These are phyloP conservation scores for Sinapis alba DNA, from an alignment of 441 rosid genomes.

Conservation along the genomic window DNA sequence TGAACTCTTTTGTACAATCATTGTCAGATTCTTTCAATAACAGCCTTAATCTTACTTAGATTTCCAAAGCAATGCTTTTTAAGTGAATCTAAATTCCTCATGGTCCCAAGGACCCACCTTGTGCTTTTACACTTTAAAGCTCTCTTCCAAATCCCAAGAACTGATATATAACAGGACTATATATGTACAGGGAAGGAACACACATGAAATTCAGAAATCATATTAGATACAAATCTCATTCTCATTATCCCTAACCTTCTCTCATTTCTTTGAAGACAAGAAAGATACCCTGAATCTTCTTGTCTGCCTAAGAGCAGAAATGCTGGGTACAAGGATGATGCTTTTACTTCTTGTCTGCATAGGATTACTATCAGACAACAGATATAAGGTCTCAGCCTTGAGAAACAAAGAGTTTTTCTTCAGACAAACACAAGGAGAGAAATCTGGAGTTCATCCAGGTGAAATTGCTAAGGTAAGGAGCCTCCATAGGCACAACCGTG, in stretches of 20 bases:
- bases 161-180: constrained; percentile 56
- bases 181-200: constrained; percentile 67
- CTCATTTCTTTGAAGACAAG: constrained; percentile 50
- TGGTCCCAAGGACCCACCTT: constrained; percentile 54
- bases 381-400: constrained; percentile 51
- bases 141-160: constrained; percentile 58
- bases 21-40: constrained; percentile 73
- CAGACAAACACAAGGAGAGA: constrained; percentile 43
- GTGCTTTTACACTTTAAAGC: constrained; percentile 70
- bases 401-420: constrained; percentile 49
- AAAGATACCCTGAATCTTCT: constrained; percentile 49
- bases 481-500: constrained; percentile 38
- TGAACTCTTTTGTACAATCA: constrained; percentile 58
- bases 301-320: constrained; percentile 44
- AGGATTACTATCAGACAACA: constrained; percentile 53
- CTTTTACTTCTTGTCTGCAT: constrained; percentile 60
- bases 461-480: constrained; percentile 51
- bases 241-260: constrained; percentile 35
- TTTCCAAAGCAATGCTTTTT: constrained; percentile 52
- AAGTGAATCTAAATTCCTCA: constrained; percentile 64
- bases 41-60: constrained; percentile 70
- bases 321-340: constrained; percentile 53
- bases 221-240: constrained; percentile 43
- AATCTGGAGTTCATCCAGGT: constrained; percentile 28
- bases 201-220: constrained; percentile 34